These are phyloP conservation scores for Drechslerella coelobrocha DNA, from an alignment of 2,329 filamentous ascomycete genomes.

Conservation along the genomic window DNA sequence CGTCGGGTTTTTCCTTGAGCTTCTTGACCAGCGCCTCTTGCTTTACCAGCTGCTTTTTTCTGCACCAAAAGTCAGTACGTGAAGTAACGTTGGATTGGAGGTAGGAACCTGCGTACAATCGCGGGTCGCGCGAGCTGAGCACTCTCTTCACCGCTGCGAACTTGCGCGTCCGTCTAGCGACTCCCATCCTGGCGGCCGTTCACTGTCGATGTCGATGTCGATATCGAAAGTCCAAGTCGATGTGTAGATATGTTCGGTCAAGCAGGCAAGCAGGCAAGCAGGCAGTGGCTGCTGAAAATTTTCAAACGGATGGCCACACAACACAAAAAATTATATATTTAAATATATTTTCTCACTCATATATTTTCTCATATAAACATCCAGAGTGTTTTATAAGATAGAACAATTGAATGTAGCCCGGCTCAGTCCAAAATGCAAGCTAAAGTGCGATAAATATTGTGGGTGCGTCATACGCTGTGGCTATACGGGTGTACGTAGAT, in stretches of 20 bases:
- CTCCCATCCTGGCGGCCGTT: constrained; percentile 75
- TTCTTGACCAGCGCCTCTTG: constrained; percentile 65
- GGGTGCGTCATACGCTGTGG: too few species aligned
- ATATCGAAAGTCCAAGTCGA: background rate
- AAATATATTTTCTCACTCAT: too few species aligned
- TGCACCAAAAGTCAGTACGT: constrained; percentile 29
- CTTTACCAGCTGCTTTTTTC: constrained; percentile 77
- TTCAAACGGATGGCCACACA: too few species aligned
- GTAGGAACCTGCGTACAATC: constrained; percentile 62
- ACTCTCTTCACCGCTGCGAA: constrained; percentile 85
- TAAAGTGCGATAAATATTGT: too few species aligned
- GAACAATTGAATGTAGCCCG: too few species aligned
- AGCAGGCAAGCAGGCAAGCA: background rate
- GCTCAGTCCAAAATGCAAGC: too few species aligned
- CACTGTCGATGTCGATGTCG: background rate
- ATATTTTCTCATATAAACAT: too few species aligned
- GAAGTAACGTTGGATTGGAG: background rate
- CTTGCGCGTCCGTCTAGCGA: constrained; percentile 88
- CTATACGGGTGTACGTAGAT: too few species aligned
- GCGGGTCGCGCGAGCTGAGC: constrained; percentile 79
- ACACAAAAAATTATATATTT: too few species aligned
- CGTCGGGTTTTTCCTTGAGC: constrained; percentile 67
- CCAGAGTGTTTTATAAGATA: too few species aligned
- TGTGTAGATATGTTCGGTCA: background rate
- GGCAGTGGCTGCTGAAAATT: background rate